These are phyloP conservation scores for Chrysoporthe cubensis DNA, from an alignment of 2,329 filamentous ascomycete species.

Conservation along the genomic window DNA sequence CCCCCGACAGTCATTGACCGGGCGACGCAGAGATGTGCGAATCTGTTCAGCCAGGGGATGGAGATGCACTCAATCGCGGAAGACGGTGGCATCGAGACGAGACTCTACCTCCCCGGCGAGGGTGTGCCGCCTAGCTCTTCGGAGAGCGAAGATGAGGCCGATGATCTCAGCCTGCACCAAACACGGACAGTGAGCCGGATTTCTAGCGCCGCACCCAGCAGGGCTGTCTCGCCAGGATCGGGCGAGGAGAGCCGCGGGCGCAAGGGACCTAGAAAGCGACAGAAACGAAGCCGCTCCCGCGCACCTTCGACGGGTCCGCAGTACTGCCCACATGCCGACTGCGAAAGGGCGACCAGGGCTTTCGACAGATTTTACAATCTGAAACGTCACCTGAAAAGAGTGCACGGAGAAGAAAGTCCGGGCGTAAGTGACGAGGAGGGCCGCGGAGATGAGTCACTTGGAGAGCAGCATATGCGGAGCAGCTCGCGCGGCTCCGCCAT, in stretches of 20 bases:
- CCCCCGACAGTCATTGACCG: constrained; percentile 66
- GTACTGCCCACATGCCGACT: constrained; percentile 44
- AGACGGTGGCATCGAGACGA: constrained; percentile 35
- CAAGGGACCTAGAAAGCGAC: constrained; percentile 11
- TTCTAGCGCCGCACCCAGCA: constrained; percentile 26
- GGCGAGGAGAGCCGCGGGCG: not conserved
- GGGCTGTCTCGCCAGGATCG: not conserved
- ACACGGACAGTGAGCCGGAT: constrained; percentile 24
- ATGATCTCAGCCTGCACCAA: constrained; percentile 3
- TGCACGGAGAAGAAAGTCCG: constrained; percentile 42
- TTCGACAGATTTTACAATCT: constrained; percentile 44
- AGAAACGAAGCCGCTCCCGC: constrained; percentile 30
- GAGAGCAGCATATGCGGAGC: constrained; percentile 18
- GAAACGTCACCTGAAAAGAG: constrained; percentile 47
- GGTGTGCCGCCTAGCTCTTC: constrained; percentile 20
- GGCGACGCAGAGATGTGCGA: constrained; percentile 73
- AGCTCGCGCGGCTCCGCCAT: constrained; percentile 31
- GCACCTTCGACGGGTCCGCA: constrained; percentile 31
- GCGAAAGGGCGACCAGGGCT: constrained; percentile 40
- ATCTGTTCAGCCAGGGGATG: constrained; percentile 76
- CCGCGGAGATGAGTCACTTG: not conserved
- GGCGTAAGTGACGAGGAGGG: not conserved
- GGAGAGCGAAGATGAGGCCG: constrained; percentile 1
- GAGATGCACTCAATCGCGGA: constrained; percentile 56
- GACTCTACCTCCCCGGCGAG: constrained; percentile 38